These are phyloP conservation scores for Marchantia paleacea DNA, from an alignment of 225 moss, liverwort and hornwort species.

Conservation along the genomic window DNA sequence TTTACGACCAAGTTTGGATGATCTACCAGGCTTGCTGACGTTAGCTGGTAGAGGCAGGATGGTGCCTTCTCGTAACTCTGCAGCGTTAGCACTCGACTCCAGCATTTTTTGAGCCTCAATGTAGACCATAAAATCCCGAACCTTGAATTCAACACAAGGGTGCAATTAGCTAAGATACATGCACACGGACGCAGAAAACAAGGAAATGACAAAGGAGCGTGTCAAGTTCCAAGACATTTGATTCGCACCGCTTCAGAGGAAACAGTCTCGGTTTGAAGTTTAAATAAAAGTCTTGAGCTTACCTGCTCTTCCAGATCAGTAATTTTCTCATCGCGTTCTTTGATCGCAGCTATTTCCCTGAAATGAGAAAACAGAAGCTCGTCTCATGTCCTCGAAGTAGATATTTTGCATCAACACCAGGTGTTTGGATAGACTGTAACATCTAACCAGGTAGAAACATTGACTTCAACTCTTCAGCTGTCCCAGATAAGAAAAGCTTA, in stretches of 20 bases:
- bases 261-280: too few relatives aligned
- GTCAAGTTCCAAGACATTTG: too few relatives aligned
- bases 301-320: slow-evolving; percentile 92
- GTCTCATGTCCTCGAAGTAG: not conserved
- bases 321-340: slow-evolving; percentile 68
- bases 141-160: slow-evolving; percentile 42
- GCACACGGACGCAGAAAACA: too few relatives aligned
- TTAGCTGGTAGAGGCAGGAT: slow-evolving; percentile 71
- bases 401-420: too few relatives aligned
- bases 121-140: slow-evolving; percentile 83
- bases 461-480: too few relatives aligned
- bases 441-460: too few relatives aligned
- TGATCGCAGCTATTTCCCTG: slow-evolving; percentile 48
- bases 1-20: slow-evolving; percentile 38
- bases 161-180: not conserved
- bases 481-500: too few relatives aligned
- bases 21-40: slow-evolving; percentile 22
- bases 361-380: not conserved
- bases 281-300: not conserved
- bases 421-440: too few relatives aligned
- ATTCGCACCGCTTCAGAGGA: too few relatives aligned
- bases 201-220: too few relatives aligned
- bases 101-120: slow-evolving; percentile 87
- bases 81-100: slow-evolving; percentile 61
- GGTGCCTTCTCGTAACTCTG: slow-evolving; percentile 81